phyloP scores from a whole-genome alignment of 2,329 filamentous ascomycete genomes.

The Apiospora marii region DNA sequence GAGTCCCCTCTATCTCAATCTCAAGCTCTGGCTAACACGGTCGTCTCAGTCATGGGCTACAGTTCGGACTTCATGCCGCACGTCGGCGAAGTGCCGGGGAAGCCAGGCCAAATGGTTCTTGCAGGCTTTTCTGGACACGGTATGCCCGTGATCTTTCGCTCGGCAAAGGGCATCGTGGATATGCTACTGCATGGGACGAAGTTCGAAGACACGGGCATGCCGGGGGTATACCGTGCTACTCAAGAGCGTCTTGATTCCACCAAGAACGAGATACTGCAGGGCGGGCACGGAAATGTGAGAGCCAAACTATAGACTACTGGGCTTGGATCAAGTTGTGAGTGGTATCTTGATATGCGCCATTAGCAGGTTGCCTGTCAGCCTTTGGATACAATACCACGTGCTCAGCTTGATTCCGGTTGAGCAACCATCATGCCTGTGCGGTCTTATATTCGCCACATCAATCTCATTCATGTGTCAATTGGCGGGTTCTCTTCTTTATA shows the following conservation, averaged over 20 bases:
- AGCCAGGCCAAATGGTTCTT: conserved; percentile 50
- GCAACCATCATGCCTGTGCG: not conserved
- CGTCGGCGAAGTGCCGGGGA: conserved; percentile 52
- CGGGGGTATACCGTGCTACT: conserved; percentile 45
- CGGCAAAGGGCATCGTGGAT: conserved; percentile 48
- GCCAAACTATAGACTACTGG: not conserved
- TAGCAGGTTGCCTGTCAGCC: not conserved
- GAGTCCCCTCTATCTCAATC: not conserved
- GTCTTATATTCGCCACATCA: not conserved
- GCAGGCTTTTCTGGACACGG: conserved; percentile 61
- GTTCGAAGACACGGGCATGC: conserved; percentile 48
- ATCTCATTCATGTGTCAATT: not conserved
- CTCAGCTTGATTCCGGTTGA: not conserved
- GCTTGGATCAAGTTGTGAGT: too few relatives aligned
- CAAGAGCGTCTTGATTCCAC: conserved; percentile 37
- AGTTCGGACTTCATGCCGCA: conserved; percentile 51
- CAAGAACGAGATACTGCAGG: conserved; percentile 28
- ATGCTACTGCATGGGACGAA: conserved; percentile 46
- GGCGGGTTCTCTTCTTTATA: not conserved
- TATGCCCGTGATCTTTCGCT: conserved; percentile 55
- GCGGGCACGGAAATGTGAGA: not conserved
- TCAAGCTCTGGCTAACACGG: not conserved
- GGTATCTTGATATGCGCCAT: not conserved
- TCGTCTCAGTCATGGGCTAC: conserved; percentile 49
- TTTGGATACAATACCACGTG: not conserved